Conservation (phyloP, 805 yeast species). For the Schwanniomyces vanrijiae region DNA sequence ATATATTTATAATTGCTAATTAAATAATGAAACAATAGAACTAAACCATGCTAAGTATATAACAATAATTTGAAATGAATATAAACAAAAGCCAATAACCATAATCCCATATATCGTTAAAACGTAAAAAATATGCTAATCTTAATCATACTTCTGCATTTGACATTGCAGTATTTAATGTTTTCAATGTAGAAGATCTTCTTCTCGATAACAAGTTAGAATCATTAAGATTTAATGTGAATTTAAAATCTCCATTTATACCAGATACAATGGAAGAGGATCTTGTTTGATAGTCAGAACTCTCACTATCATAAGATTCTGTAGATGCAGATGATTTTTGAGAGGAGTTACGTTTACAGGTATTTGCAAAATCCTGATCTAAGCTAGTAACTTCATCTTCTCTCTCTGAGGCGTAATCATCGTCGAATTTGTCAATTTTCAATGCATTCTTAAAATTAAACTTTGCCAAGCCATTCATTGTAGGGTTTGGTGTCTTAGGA, state of each 20-base stretch:
- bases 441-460: conserved; percentile 34
- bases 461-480: conserved; percentile 20
- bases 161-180: neutral
- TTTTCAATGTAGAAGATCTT: conserved; percentile 27
- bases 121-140: neutral
- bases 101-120: neutral
- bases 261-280: conserved; percentile 41
- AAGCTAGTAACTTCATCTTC: conserved; percentile 25
- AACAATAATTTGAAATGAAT: neutral
- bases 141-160: neutral
- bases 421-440: conserved; percentile 25
- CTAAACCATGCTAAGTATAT: neutral
- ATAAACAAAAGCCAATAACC: neutral
- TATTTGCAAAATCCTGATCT: conserved; percentile 7
- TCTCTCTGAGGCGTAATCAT: conserved; percentile 16
- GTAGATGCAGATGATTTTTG: conserved; percentile 13
- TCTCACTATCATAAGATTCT: conserved; percentile 19
- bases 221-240: conserved; percentile 63
- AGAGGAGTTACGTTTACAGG: conserved; percentile 7
- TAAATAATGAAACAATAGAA: neutral
- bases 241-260: conserved; percentile 41
- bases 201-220: conserved; percentile 64
- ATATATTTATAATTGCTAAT: neutral
- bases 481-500: conserved; percentile 44
- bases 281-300: conserved; percentile 33